Conservation (phyloP, 441 rosid species). For the Populus trichocarpa region DNA sequence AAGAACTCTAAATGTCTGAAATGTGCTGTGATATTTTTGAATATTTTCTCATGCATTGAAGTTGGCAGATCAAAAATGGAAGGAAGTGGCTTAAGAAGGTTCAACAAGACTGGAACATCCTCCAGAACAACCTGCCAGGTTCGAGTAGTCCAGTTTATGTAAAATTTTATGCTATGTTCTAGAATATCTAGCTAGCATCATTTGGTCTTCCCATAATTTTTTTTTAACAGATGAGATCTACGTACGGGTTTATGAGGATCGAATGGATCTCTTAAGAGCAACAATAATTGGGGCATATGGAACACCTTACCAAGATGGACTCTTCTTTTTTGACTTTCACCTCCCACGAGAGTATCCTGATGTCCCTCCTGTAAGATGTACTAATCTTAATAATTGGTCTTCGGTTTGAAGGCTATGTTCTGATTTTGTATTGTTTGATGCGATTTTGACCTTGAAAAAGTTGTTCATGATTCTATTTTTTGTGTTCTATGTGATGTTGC, state of each 20-base stretch:
- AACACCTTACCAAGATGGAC: slow-evolving; percentile 99
- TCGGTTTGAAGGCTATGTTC: slow-evolving; percentile 3
- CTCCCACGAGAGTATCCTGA: slow-evolving; percentile 84
- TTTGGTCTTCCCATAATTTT: slow-evolving; percentile 12
- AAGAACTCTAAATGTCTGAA: not conserved
- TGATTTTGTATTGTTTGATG: slow-evolving; percentile 3
- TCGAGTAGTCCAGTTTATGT: slow-evolving; percentile 19
- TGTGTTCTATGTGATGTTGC: slow-evolving; percentile 31
- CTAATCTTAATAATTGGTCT: not conserved
- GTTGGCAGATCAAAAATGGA: slow-evolving; percentile 62
- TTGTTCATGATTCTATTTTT: not conserved
- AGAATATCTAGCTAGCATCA: not conserved
- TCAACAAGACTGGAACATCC: slow-evolving; percentile 97
- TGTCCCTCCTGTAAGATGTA: slow-evolving; percentile 75
- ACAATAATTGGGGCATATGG: slow-evolving; percentile 94
- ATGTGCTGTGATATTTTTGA: not conserved
- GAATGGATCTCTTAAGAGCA: slow-evolving; percentile 94
- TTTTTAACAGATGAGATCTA: slow-evolving; percentile 70
- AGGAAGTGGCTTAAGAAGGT: slow-evolving; percentile 93
- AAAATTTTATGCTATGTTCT: slow-evolving; percentile 7
- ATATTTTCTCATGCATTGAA: slow-evolving; percentile 8
- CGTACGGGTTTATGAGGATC: slow-evolving; percentile 88
- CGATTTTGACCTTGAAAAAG: not conserved
- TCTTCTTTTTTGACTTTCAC: slow-evolving; percentile 94
- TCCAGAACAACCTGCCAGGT: slow-evolving; percentile 98